Evolutionary conservation across 805 yeast species (phyloP).

Genomic region (Debaryomyces maramus): DNA sequence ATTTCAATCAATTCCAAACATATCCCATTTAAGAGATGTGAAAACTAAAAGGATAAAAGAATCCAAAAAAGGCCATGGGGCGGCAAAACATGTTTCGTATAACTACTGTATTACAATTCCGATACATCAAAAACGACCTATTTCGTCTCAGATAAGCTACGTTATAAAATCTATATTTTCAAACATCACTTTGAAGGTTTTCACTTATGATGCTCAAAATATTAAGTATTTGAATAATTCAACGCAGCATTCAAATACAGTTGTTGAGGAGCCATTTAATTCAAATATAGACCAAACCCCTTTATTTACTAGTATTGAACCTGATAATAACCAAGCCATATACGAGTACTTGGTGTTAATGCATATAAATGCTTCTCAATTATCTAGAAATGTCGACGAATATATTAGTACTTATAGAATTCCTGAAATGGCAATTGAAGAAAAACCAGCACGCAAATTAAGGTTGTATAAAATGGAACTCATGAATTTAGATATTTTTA

Average conservation of each 20-base stretch:
- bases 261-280: slow-evolving; percentile 1
- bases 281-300: neutral
- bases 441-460: neutral
- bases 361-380: slow-evolving; percentile 16
- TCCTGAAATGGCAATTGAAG: neutral
- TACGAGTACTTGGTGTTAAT: slow-evolving; percentile 20
- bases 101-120: slow-evolving; percentile 6
- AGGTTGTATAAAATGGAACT: no score
- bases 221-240: neutral
- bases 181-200: neutral
- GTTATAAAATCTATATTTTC: neutral
- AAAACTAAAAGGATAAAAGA: slow-evolving; percentile 10
- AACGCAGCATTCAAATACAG: neutral
- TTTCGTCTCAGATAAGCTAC: neutral
- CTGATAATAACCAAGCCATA: slow-evolving; percentile 10
- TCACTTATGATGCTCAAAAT: neutral
- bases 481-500: no score
- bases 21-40: slow-evolving; percentile 2
- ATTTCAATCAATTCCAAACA: slow-evolving; percentile 4
- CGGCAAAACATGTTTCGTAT: slow-evolving; percentile 13
- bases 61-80: slow-evolving; percentile 22
- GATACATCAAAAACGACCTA: neutral
- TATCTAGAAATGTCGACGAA: slow-evolving; percentile 6
- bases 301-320: neutral
- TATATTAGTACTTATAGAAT: slow-evolving; percentile 5